Conservation (phyloP, 2,329 filamentous ascomycete genomes). For the Sarocladiaceae sp. region DNA sequence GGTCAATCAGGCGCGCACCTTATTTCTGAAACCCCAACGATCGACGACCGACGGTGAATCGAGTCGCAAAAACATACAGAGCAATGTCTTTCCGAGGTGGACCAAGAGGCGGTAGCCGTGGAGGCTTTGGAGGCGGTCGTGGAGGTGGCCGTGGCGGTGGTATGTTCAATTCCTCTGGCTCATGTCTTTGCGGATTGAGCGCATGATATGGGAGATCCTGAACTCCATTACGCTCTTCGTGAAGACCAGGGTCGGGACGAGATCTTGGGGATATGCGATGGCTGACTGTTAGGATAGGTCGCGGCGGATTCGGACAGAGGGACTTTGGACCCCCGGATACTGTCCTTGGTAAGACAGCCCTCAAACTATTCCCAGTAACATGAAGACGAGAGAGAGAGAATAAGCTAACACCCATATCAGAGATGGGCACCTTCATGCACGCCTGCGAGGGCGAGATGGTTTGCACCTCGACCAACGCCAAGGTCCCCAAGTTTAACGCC, state of each 20-base stretch:
- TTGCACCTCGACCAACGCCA: conserved; percentile 89
- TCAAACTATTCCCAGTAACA: neutral
- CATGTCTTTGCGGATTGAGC: neutral
- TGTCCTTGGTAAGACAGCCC: conserved; percentile 26
- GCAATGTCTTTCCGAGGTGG: conserved; percentile 34
- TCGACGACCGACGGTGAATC: no score
- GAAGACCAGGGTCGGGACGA: neutral
- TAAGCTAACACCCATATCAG: conserved; percentile 25
- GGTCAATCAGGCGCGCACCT: no score
- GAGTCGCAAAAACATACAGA: no score
- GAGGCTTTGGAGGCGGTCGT: conserved; percentile 26
- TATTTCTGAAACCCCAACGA: no score
- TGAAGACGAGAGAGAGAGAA: neutral
- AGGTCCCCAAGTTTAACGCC: conserved; percentile 98
- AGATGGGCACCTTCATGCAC: conserved; percentile 93
- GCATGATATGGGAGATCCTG: no score
- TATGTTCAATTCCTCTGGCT: conserved; percentile 16
- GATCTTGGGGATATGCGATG: neutral
- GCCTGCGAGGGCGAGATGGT: conserved; percentile 97
- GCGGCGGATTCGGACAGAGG: conserved; percentile 32
- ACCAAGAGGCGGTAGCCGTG: conserved; percentile 22
- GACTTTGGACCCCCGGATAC: conserved; percentile 32
- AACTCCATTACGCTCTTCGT: no score
- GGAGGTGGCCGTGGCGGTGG: conserved; percentile 31
- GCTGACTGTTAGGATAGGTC: conserved; percentile 19